Base-by-base conservation (phyloP, 371 early-diverging fungal genomes). In the Syncephalis plumigaleata region DNA sequence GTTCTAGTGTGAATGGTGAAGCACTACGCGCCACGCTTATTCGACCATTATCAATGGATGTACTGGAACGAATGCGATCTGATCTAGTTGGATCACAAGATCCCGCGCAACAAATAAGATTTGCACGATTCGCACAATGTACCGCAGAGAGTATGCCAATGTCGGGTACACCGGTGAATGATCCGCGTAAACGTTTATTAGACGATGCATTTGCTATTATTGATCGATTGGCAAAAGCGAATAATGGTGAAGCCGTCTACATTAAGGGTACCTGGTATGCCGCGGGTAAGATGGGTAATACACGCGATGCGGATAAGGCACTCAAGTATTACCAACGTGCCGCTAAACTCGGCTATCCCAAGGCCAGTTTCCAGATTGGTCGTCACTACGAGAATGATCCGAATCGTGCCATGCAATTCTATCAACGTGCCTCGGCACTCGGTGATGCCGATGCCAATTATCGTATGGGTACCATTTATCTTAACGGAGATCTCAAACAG, bases 201-300 rank as follows among this genome's bases (percentile, higher is more conserved):
- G 83, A 82, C 56, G 81, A 75, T 0, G 55, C 31, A 31, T 31
- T 31, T 31, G 31, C 31, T 77, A 3, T 77, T 77, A 53, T 81
- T 79, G 84, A 71, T 81, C 42, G 68, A 77, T 44, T 63, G 66
- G 25, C 61, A 81, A 76, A 77, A 54, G 67, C 71, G 49, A 70
- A 77, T 39, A 63, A 73, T 49, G 62, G 72, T 2, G 84, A 81
- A 55, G 84, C 85, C 0, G 70, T 74, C 45, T 85, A 67, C 52
- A 68, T 77, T 37, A 64, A 67, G 16, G 84, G 78, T 15, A 58
- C 59, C 2, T 83, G 81, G 84, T 73, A 78, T 48, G 80, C 78
- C 42, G 52, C 66, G 11, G 75, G 75, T 8, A 49, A 60, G 49
- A 73, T 75, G 52, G 73, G 70, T 0, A 60, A 64, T 42, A 71